Conservation (phyloP, 768 basidiomycete species). For the Termitomyces sp. region DNA sequence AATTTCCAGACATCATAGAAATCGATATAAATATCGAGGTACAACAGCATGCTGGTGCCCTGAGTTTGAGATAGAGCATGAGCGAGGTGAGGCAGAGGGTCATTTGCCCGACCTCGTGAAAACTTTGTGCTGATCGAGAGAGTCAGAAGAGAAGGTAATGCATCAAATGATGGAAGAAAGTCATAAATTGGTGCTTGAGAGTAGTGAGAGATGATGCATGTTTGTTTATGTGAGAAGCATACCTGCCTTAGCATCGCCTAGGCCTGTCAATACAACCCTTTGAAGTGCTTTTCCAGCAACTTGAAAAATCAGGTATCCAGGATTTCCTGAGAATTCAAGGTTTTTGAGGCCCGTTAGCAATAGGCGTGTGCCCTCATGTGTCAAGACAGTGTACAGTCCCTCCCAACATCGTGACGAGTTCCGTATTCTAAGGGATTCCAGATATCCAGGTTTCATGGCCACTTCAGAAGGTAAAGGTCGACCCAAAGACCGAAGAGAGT, state of each 20-base stretch:
- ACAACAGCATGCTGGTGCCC: not conserved
- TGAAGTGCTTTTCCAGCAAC: not conserved
- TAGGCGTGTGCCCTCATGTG: not conserved
- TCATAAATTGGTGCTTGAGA: not conserved
- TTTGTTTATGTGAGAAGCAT: not conserved
- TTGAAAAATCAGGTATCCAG: not conserved
- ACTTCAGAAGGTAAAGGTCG: not conserved
- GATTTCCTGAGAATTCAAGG: not conserved
- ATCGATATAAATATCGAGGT: slow-evolving; percentile 6
- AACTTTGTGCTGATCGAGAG: not conserved
- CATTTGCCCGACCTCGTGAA: not conserved
- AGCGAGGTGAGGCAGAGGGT: not conserved
- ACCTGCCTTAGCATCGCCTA: slow-evolving; percentile 1
- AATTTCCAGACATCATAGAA: slow-evolving; percentile 15
- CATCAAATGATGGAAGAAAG: not conserved
- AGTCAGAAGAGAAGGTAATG: not conserved
- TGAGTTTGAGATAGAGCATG: not conserved
- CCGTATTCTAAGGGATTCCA: not conserved
- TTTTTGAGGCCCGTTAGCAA: not conserved
- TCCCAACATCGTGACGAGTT: not conserved
- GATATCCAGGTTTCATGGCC: not conserved
- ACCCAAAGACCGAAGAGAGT: not conserved
- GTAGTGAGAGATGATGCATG: not conserved
- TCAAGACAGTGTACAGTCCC: not conserved
- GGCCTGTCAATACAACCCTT: not conserved